These are phyloP conservation scores for Trametes sanguinea DNA, from an alignment of 768 basidiomycete genomes.

Conservation along the genomic window DNA sequence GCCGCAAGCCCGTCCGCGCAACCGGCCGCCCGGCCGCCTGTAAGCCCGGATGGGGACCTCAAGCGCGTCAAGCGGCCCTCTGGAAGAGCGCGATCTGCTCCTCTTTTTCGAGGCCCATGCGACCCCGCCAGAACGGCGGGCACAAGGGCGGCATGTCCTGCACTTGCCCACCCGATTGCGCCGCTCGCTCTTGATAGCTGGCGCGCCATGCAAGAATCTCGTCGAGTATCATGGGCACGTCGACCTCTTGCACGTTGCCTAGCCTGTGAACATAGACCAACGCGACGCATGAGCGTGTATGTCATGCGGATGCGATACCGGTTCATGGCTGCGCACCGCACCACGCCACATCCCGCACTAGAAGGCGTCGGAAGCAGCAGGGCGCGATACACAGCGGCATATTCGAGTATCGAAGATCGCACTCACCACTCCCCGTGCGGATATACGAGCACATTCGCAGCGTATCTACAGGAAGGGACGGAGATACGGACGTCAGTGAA, in stretches of 20 bases:
- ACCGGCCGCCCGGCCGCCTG: too few species aligned
- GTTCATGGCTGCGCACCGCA: background rate
- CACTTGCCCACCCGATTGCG: slow-evolving; percentile 24
- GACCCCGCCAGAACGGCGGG: slow-evolving; percentile 64
- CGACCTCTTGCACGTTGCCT: slow-evolving; percentile 56
- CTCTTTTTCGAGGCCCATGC: slow-evolving; percentile 64
- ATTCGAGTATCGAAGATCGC: background rate
- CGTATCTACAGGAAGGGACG: slow-evolving; percentile 47
- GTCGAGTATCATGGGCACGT: slow-evolving; percentile 58
- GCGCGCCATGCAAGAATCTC: slow-evolving; percentile 39
- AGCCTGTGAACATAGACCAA: slow-evolving; percentile 45
- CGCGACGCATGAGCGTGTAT: background rate
- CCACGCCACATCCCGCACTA: background rate
- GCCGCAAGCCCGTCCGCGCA: too few species aligned
- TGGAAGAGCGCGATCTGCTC: slow-evolving; percentile 49
- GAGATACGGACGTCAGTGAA: background rate
- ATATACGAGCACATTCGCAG: slow-evolving; percentile 68
- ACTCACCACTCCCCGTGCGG: slow-evolving; percentile 75
- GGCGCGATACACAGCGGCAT: background rate
- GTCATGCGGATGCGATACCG: background rate
- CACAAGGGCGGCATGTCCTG: slow-evolving; percentile 40
- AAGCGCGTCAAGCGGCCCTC: background rate
- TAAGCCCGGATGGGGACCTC: too few species aligned
- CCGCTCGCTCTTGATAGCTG: slow-evolving; percentile 17
- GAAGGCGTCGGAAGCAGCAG: background rate